Conservation (phyloP, 2,329 filamentous ascomycete genomes). For the Moelleriella libera region DNA sequence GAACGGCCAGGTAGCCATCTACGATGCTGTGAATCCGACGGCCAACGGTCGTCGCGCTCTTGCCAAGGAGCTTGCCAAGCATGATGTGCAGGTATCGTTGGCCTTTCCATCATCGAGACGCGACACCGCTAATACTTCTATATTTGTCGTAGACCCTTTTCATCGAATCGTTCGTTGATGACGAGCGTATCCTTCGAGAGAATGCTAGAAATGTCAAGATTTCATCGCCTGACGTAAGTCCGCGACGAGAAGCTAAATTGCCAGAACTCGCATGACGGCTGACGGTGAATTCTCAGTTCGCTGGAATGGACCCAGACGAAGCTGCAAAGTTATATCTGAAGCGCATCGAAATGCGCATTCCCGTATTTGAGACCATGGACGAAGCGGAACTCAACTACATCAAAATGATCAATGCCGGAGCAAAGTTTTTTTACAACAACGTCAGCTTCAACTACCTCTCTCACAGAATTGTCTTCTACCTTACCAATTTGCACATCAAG, state of each 20-base stretch:
- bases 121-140: no score
- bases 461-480: slow-evolving; percentile 94
- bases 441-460: slow-evolving; percentile 93
- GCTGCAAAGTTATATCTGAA: slow-evolving; percentile 84
- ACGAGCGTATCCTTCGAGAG: slow-evolving; percentile 85
- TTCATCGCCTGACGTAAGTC: slow-evolving; percentile 75
- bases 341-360: slow-evolving; percentile 84
- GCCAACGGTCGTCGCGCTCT: slow-evolving; percentile 68
- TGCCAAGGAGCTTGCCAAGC: slow-evolving; percentile 94
- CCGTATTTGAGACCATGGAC: slow-evolving; percentile 92
- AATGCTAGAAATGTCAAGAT: slow-evolving; percentile 98
- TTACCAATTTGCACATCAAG: slow-evolving; percentile 96
- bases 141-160: slow-evolving; percentile 58
- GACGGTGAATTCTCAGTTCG: slow-evolving; percentile 41
- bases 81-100: slow-evolving; percentile 65
- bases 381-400: slow-evolving; percentile 92
- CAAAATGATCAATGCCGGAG: slow-evolving; percentile 97
- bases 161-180: slow-evolving; percentile 89
- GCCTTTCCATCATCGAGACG: background rate
- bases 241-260: background rate
- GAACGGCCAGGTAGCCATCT: slow-evolving; percentile 96
- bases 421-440: slow-evolving; percentile 90
- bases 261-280: background rate
- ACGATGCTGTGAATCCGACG: slow-evolving; percentile 92
- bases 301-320: slow-evolving; percentile 82